Base-by-base conservation (phyloP, 495 filamentous ascomycete genomes). In the Tirmania nivea region DNA sequence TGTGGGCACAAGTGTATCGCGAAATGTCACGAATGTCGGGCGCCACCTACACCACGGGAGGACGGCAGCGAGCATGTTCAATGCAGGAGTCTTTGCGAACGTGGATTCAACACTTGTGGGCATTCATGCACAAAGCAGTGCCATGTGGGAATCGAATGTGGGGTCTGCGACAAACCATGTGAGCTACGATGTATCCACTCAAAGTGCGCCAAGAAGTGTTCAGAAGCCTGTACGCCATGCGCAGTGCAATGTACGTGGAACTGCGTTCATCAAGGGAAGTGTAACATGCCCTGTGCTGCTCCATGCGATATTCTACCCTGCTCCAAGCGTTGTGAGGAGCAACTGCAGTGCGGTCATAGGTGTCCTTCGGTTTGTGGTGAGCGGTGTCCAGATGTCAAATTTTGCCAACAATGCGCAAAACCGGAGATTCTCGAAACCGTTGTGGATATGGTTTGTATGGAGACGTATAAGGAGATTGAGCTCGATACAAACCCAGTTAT, bases 361-460 rank as follows among this genome's bases (percentile, higher is more conserved):
- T 80, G 78, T 59, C 83, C 83, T 1, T 77, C 74, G 0, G 58
- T 83, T 10, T 84, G 80, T 55, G 80, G 81, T 1, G 82, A 87
- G 56, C 50, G 51, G 0, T 88, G 81, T 56, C 81, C 81, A 10
- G 25, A 62, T 7, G 49, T 49, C 1, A 57, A 60, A 17, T 77
- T 69, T 49, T 86, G 83, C 58, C 78, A 81, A 57, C 52, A 61
- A 0, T 83, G 78, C 54, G 69, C 63, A 1, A 54, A 56, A 12
- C 58, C 68, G 4, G 60, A 69, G 0, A 62, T 76, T 36, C 71
- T 70, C 54, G 63, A 66, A 0, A 65, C 63, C 49, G 42, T 67
- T 4, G 75, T 81, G 0, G 79, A 83, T 54, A 70, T 72, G 47
- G 69, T 80, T 35, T 60, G 69, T 59, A 56, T 67, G 6, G 62